Evolutionary conservation across 257 asterid genomes (phyloP), one percentile per base, ranked within the genome.

Genomic region (Agastache rugosa): DNA sequence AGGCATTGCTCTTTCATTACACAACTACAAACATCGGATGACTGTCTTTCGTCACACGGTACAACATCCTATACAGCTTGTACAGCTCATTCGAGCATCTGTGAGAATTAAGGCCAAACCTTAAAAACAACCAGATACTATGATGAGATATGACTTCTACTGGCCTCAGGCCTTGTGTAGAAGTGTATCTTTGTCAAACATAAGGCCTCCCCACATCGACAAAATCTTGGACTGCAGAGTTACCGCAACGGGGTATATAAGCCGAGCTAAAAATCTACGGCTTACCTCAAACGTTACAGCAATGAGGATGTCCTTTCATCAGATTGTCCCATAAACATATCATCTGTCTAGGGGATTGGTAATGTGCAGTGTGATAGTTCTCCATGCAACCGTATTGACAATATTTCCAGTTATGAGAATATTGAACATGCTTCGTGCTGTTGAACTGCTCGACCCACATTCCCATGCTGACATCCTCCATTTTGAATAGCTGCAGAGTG

Each of bases 381-480:
- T 87, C 91, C 90, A 87, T 83, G 83, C 98, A 95, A 6, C 99
- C 99, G 73, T 90, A 90, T 75, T 95, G 97, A 68, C 99, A 95
- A 45, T 88, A 95, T 69, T 89, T 95, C 96, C 92, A 88, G 76
- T 66, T 92, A 81, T 95, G 99, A 10, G 83, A 53, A 82, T 95
- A 92, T 67, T 84, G 91, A 5, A 92, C 96, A 29, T 67, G 74
- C 60, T 64, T 71, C 3, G 94, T 80, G 83, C 85, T 83, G 88
- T 89, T 92, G 90, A 87, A 89, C 75, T 83, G 90, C 85, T 89
- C 96, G 6, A 94, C 97, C 99, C 98, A 92, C 98, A 92, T 90
- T 74, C 99, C 99, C 98, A 94, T 92, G 87, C 99, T 94, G 78
- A 94, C 99, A 39, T 94, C 99, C 86, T 94, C 99, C 99, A 94